A percentile compares a stretch with the other conserved stretches of the same genome.
Evolutionary conservation across 1,284 basidiomycete genomes (phyloP).

Genomic region (Microbotryum intermedium): DNA sequence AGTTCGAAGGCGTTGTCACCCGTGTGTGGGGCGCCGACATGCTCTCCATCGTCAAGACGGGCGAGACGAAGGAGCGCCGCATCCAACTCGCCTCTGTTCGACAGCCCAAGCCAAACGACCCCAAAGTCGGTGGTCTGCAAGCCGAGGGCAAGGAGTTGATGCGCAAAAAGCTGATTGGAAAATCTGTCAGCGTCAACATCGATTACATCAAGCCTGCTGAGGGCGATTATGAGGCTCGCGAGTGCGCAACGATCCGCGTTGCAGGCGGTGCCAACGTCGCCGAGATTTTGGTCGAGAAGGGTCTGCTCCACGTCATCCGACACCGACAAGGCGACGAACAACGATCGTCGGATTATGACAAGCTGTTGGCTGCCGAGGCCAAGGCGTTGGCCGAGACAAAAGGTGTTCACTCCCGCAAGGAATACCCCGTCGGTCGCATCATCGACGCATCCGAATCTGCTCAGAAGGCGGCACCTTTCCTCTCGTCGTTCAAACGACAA

Average conservation of each 20-base stretch:
- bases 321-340: conserved; percentile 91
- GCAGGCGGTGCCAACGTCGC: conserved; percentile 64
- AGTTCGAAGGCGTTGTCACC: conserved; percentile 74
- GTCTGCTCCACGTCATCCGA: conserved; percentile 77
- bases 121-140: conserved; percentile 79
- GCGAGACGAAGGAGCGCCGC: conserved; percentile 64
- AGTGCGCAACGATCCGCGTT: conserved; percentile 71
- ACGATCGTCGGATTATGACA: conserved; percentile 86
- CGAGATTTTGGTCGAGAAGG: conserved; percentile 86
- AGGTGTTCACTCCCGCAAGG: conserved; percentile 89
- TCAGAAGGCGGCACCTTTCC: conserved; percentile 61
- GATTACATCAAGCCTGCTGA: conserved; percentile 89
- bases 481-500: conserved; percentile 83
- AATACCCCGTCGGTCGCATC: conserved; percentile 55
- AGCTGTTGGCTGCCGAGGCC: conserved; percentile 88
- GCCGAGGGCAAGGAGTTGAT: conserved; percentile 85
- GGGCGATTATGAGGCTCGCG: conserved; percentile 84
- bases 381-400: conserved; percentile 58
- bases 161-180: conserved; percentile 82
- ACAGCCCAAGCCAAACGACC: conserved; percentile 53
- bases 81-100: conserved; percentile 54
- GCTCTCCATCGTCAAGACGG: conserved; percentile 68
- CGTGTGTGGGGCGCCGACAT: conserved; percentile 91
- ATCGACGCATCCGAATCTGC: conserved; percentile 83
- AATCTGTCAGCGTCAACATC: conserved; percentile 64